Evolutionary conservation across 257 asterid species (phyloP).

Genomic region (Jaltomata sinuosa): DNA sequence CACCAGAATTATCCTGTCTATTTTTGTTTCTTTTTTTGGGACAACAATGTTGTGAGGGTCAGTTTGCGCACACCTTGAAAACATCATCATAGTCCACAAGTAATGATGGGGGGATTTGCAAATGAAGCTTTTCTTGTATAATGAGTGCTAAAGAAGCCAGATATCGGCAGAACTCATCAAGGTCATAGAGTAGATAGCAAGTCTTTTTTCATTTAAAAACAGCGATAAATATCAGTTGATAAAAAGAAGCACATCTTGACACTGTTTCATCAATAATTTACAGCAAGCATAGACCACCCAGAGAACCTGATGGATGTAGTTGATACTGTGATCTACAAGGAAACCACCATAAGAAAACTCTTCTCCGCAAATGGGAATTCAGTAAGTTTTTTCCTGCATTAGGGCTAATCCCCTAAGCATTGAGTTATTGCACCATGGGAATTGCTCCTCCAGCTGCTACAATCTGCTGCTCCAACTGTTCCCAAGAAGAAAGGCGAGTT

Average conservation of each 20-base stretch:
- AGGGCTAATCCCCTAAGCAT: not conserved
- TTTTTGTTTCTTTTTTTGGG: not conserved
- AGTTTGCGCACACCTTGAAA: not conserved
- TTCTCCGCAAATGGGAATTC: not conserved
- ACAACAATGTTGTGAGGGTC: not conserved
- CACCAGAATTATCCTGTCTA: not conserved
- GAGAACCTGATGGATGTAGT: not conserved
- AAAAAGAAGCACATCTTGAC: not conserved
- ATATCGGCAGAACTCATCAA: not conserved
- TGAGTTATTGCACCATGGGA: slow-evolving; percentile 33
- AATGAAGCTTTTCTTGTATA: not conserved
- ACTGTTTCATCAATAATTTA: not conserved
- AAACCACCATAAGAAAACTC: not conserved
- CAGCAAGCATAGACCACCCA: not conserved
- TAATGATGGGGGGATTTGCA: not conserved
- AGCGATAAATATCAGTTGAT: not conserved
- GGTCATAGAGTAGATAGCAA: not conserved
- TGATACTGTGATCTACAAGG: not conserved
- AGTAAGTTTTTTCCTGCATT: not conserved
- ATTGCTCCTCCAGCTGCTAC: slow-evolving; percentile 74
- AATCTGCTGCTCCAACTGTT: slow-evolving; percentile 77
- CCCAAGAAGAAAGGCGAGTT: not conserved
- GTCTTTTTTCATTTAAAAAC: not conserved
- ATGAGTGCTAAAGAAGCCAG: not conserved
- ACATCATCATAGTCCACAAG: not conserved